phyloP scores from a whole-genome alignment of 176 grass and related monocot species.

The Calamus simplicifolius region DNA sequence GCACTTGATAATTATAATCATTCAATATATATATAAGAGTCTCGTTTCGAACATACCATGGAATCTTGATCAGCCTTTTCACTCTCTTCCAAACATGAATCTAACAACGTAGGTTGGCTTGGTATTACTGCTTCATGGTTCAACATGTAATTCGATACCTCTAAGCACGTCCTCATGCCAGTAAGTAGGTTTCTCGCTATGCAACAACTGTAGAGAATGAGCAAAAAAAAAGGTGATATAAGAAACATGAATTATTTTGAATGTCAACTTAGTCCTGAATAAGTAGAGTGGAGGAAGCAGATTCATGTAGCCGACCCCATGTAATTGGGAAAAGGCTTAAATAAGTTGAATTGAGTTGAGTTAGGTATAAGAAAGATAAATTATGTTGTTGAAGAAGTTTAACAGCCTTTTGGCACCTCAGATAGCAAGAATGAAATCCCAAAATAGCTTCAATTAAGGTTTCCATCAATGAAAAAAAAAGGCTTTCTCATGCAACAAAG shows the following conservation, averaged over 20 bases:
- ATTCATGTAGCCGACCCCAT: no score
- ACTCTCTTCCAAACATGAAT: slow-evolving; percentile 57
- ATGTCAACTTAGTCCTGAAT: no score
- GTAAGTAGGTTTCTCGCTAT: slow-evolving; percentile 90
- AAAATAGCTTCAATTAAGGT: not conserved
- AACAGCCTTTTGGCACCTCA: no score
- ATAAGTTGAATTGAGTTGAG: no score
- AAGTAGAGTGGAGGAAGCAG: no score
- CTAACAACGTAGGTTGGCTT: slow-evolving; percentile 40
- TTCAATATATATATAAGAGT: not conserved
- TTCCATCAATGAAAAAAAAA: no score
- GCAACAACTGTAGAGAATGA: slow-evolving; percentile 54
- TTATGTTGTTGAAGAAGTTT: no score
- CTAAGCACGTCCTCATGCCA: slow-evolving; percentile 84
- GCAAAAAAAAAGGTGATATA: slow-evolving; percentile 5
- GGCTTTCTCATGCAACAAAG: no score
- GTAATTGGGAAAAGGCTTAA: no score
- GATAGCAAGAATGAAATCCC: not conserved
- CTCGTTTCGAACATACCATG: slow-evolving; percentile 31
- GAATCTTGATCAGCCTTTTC: slow-evolving; percentile 59
- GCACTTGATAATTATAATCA: no score
- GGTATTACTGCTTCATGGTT: slow-evolving; percentile 47
- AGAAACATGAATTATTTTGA: no score
- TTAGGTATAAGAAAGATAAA: no score
- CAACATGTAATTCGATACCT: slow-evolving; percentile 84